Percentiles rank a stretch among this genome's conserved stretches.
Conservation (phyloP, 345 rosid species). For the Lenwebbia sp. region DNA sequence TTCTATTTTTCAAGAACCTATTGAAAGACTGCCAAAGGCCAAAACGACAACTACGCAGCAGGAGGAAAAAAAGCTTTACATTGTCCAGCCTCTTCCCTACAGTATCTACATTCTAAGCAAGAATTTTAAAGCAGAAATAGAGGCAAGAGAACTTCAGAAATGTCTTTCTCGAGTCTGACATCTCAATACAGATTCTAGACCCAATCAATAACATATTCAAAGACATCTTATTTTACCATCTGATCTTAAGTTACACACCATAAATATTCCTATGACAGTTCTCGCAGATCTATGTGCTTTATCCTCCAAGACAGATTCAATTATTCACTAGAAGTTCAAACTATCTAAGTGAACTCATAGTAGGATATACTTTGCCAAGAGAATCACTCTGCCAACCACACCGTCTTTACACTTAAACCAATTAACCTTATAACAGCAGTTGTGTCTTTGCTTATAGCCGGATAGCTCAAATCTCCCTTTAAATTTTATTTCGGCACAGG, state of each 20-base stretch:
- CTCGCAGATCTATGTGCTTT: background rate
- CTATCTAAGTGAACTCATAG: background rate
- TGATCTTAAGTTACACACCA: background rate
- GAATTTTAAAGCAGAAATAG: background rate
- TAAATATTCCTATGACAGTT: background rate
- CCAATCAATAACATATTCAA: background rate
- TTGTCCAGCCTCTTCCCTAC: background rate
- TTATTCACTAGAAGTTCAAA: background rate
- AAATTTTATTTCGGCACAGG: background rate
- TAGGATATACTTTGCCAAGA: background rate
- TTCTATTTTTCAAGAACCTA: background rate
- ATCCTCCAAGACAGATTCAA: background rate
- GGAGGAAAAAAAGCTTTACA: background rate
- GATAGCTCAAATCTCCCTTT: background rate
- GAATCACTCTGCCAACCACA: background rate
- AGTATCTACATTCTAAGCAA: background rate
- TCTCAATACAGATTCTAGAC: background rate
- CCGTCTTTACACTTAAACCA: too few species aligned
- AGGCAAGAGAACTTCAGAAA: background rate
- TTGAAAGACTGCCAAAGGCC: background rate
- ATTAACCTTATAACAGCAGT: too few species aligned
- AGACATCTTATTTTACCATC: background rate
- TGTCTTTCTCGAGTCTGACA: background rate
- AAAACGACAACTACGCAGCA: background rate
- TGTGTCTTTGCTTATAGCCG: background rate